Percentiles rank a stretch among this genome's conserved stretches.
Conservation (phyloP, 108 stramenopile genomes). For the Cyclotella kingstonii region DNA sequence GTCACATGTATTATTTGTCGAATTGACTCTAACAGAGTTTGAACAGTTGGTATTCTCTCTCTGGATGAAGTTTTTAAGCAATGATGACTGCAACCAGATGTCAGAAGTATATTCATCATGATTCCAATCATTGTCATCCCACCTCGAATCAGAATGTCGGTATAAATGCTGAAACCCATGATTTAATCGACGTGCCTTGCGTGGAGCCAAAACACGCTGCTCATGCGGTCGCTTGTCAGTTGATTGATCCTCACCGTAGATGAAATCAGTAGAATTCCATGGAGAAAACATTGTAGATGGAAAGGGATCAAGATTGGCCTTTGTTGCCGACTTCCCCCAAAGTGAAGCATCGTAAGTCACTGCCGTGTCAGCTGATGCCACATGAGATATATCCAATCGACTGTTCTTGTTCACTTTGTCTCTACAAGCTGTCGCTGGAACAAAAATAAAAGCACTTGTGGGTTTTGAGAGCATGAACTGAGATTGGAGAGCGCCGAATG, state of each 20-base stretch:
- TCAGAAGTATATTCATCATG: slow-evolving; percentile 4
- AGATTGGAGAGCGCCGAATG: not conserved
- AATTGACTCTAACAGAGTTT: not conserved
- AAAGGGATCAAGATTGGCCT: too few species aligned
- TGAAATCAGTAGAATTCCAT: not conserved
- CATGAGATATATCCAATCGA: too few species aligned
- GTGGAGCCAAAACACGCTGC: slow-evolving; percentile 59
- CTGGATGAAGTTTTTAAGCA: not conserved
- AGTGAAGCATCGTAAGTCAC: not conserved
- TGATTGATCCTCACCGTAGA: not conserved
- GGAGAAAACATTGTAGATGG: not conserved
- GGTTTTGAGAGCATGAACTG: not conserved
- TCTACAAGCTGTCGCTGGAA: not conserved
- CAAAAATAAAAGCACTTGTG: not conserved
- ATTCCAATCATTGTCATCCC: slow-evolving; percentile 41
- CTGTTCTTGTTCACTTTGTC: not conserved
- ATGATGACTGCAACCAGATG: slow-evolving; percentile 1
- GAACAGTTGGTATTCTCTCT: not conserved
- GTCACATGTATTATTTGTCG: slow-evolving; percentile 8
- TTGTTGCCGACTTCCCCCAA: not conserved
- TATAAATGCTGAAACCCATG: slow-evolving; percentile 75
- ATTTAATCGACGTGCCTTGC: slow-evolving; percentile 73
- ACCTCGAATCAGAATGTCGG: slow-evolving; percentile 52
- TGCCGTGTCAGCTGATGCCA: not conserved
- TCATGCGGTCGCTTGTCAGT: slow-evolving; percentile 60